Conservation (phyloP, 192 early-diverging fungal genomes). For the Coemansia sp. region DNA sequence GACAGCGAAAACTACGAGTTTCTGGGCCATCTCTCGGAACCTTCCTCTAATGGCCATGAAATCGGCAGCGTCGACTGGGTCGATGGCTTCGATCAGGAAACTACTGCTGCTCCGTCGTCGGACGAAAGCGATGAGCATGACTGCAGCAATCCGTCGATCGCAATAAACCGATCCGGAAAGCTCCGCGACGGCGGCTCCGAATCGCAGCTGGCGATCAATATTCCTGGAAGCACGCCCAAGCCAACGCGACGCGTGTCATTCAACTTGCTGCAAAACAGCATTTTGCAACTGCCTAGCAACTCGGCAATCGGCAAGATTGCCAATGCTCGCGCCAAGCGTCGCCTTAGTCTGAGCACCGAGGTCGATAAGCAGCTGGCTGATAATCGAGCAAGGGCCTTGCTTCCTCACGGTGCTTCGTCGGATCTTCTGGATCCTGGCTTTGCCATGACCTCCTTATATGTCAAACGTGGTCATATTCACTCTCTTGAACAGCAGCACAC, state of each 20-base stretch:
- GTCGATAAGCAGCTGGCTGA: slow-evolving; percentile 28
- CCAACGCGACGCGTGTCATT: slow-evolving; percentile 51
- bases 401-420: slow-evolving; percentile 49
- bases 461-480: slow-evolving; percentile 49
- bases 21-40: background rate
- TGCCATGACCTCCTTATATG: slow-evolving; percentile 52
- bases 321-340: slow-evolving; percentile 29
- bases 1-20: background rate
- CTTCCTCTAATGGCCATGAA: background rate
- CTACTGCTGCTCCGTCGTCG: background rate
- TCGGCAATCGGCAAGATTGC: slow-evolving; percentile 45
- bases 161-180: background rate
- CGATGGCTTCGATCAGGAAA: background rate
- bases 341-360: slow-evolving; percentile 13
- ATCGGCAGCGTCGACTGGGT: background rate
- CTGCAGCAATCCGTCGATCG: background rate
- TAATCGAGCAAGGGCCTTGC: slow-evolving; percentile 34
- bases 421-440: slow-evolving; percentile 42
- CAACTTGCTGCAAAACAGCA: slow-evolving; percentile 47
- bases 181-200: background rate
- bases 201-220: slow-evolving; percentile 14
- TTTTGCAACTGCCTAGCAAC: slow-evolving; percentile 51
- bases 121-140: background rate
- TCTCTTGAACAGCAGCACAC: slow-evolving; percentile 16
- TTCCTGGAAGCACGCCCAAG: slow-evolving; percentile 19